These are phyloP conservation scores for Scutellaria minor DNA, from an alignment of 257 asterid species.

Conservation along the genomic window DNA sequence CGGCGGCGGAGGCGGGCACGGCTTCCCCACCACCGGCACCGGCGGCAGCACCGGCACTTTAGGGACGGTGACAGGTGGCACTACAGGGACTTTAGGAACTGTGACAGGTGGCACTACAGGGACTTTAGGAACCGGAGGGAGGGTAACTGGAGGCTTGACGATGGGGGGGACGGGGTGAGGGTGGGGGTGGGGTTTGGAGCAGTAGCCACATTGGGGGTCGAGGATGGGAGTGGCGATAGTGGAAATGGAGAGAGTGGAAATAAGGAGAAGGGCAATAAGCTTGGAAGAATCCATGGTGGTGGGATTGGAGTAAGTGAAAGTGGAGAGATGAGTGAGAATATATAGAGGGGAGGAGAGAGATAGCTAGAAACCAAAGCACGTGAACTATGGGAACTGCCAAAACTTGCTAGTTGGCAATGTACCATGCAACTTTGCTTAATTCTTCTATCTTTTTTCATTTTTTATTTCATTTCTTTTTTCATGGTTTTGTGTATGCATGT, in stretches of 20 bases:
- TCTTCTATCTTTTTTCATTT: neutral
- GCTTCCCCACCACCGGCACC: slow-evolving; percentile 18
- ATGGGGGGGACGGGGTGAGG: slow-evolving; percentile 40
- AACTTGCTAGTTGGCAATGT: slow-evolving; percentile 61
- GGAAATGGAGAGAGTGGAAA: slow-evolving; percentile 54
- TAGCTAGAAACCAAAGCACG: slow-evolving; percentile 51
- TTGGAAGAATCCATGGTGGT: slow-evolving; percentile 27
- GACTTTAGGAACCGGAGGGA: neutral
- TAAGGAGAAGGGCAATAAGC: slow-evolving; percentile 35
- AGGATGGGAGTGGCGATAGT: slow-evolving; percentile 47
- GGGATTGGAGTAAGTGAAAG: neutral
- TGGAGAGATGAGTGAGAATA: neutral
- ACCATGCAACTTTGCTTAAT: slow-evolving; percentile 28
- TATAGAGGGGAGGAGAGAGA: slow-evolving; percentile 34
- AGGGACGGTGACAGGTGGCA: slow-evolving; percentile 27
- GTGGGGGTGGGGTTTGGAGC: slow-evolving; percentile 47
- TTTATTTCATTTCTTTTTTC: neutral
- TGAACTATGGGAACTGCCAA: slow-evolving; percentile 58
- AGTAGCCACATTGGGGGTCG: slow-evolving; percentile 54
- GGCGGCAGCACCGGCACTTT: slow-evolving; percentile 10
- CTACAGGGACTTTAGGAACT: neutral
- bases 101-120: slow-evolving; percentile 31
- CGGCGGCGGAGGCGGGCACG: slow-evolving; percentile 42
- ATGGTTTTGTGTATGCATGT: neutral
- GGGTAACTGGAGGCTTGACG: neutral